Evolutionary conservation across 108 stramenopile genomes (phyloP).

Genomic region (Schizochytrium sp.): DNA sequence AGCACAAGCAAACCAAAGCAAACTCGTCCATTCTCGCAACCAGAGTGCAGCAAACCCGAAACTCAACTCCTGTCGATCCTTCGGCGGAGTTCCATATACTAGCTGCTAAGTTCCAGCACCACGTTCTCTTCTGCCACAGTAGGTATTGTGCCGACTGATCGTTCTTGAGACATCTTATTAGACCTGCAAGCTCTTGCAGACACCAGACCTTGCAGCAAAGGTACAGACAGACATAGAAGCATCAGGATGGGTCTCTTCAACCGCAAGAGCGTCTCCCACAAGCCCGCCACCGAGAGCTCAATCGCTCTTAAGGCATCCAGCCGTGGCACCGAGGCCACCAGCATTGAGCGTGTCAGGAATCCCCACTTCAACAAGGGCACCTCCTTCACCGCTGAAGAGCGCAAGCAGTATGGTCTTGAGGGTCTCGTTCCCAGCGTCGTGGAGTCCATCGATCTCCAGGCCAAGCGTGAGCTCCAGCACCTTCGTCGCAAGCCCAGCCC

Average conservation of each 20-base stretch:
- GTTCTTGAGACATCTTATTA: too few relatives aligned
- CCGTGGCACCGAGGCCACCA: slow-evolving; percentile 17
- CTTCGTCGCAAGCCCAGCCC: slow-evolving; percentile 64
- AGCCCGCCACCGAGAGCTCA: neutral
- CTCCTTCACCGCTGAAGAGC: slow-evolving; percentile 60
- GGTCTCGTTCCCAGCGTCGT: slow-evolving; percentile 74
- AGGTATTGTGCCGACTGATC: too few relatives aligned
- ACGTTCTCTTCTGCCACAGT: too few relatives aligned
- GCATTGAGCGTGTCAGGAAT: slow-evolving; percentile 6
- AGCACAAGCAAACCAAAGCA: too few relatives aligned
- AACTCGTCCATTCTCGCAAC: too few relatives aligned
- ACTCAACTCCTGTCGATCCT: too few relatives aligned
- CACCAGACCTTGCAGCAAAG: too few relatives aligned
- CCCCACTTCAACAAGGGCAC: slow-evolving; percentile 67
- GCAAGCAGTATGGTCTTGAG: slow-evolving; percentile 28
- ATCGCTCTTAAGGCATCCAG: neutral
- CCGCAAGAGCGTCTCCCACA: neutral
- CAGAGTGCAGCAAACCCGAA: too few relatives aligned
- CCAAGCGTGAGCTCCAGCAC: slow-evolving; percentile 67
- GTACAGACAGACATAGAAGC: neutral
- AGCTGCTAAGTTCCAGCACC: too few relatives aligned
- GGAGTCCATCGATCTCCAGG: slow-evolving; percentile 73
- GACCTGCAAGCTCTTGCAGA: too few relatives aligned
- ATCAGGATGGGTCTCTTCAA: neutral
- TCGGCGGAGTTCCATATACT: too few relatives aligned